Evolutionary conservation across 2,329 filamentous ascomycete genomes (phyloP), one percentile per base, ranked within the genome.

Genomic region (Alternaria gansuensis): DNA sequence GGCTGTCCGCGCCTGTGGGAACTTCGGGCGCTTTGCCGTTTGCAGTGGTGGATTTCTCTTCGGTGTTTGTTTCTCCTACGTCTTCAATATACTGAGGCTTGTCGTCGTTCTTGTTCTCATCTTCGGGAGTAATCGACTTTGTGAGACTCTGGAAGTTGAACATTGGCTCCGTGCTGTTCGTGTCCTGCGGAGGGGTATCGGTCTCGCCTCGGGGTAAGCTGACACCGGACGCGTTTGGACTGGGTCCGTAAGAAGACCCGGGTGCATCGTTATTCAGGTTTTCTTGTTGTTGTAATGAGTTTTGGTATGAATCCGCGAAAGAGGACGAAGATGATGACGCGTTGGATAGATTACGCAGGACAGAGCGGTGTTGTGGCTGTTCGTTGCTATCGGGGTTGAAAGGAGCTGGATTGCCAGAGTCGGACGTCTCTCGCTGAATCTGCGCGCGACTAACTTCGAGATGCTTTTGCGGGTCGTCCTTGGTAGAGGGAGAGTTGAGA

Each of bases 131-230:
- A 29, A 97, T 91, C 75, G 96, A 91, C 62, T 92, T 91, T 2
- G 92, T 91, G 23, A 98, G 80, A 67, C 92, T 97, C 55, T 88
- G 85, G 74, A 97, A 97, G 76, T 97, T 97, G 78, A 96, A 95
- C 85, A 97, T 87, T 3, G 92, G 87, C 73, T 97, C 93, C 0
- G 84, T 80, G 44, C 83, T 83, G 4, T 81, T 84, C 5, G 78
- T 79, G 64, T 79, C 79, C 10, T 68, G 68, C 41, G 72, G 60
- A 10, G 72, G 67, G 7, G 69, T 72, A 29, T 75, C 74, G 28
- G 69, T 72, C 39, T 74, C 74, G 31, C 70, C 65, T 8, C 65
- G 68, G 44, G 63, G 64, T 17, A 76, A 43, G 50, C 69, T 87
- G 2, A 84, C 71, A 4, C 83, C 84, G 62, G 86, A 88, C 1